Conservation (phyloP, 2,329 filamentous ascomycete species). For the Diaporthe sp. region DNA sequence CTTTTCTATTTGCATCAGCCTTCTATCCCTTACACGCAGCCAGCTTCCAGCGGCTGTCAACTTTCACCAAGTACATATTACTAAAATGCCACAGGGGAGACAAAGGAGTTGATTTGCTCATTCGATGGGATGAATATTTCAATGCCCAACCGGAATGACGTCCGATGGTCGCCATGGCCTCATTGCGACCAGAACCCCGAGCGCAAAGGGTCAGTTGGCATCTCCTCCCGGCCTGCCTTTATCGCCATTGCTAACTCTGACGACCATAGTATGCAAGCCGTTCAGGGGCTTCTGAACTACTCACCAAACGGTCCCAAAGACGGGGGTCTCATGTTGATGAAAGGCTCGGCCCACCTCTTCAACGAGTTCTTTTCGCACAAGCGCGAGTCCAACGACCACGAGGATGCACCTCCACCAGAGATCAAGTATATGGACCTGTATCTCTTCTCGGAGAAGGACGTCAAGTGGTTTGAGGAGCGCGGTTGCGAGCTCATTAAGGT, state of each 20-base stretch:
- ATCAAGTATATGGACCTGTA: constrained; percentile 47
- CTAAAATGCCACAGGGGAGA: constrained; percentile 41
- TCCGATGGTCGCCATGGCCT: constrained; percentile 54
- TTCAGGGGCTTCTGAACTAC: constrained; percentile 58
- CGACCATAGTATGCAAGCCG: constrained; percentile 57
- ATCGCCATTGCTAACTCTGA: constrained; percentile 33
- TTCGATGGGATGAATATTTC: constrained; percentile 56
- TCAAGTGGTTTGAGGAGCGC: constrained; percentile 48
- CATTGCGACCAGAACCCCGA: constrained; percentile 55
- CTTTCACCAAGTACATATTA: too few relatives aligned
- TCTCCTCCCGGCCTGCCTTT: background rate
- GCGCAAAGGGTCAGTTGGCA: constrained; percentile 47
- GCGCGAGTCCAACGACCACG: constrained; percentile 43
- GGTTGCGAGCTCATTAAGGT: constrained; percentile 49
- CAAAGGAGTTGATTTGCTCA: constrained; percentile 58
- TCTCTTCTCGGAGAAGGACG: constrained; percentile 46
- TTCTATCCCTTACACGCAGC: background rate
- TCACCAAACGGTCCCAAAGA: constrained; percentile 56
- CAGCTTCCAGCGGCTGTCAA: background rate
- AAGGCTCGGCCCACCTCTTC: constrained; percentile 49
- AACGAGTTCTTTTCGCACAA: constrained; percentile 43
- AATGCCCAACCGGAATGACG: constrained; percentile 47
- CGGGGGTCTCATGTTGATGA: constrained; percentile 54
- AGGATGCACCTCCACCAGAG: constrained; percentile 44
- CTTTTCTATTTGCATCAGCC: constrained; percentile 31